A percentile compares a stretch with the other conserved stretches of the same genome.
These are phyloP conservation scores for Cladophialophora immunda DNA, from an alignment of 2,329 filamentous ascomycete species.

Conservation along the genomic window DNA sequence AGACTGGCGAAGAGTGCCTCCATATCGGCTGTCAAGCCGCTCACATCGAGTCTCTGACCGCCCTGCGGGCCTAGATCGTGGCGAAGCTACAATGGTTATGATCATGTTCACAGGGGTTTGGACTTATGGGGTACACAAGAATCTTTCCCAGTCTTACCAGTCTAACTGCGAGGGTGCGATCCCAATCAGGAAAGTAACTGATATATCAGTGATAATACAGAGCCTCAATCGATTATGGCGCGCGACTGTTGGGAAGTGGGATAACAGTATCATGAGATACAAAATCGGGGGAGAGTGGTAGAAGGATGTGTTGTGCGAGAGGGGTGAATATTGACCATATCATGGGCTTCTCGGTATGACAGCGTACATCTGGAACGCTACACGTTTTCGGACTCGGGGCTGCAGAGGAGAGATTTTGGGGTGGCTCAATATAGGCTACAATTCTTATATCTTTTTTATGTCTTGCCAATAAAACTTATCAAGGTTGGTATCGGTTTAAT, in stretches of 20 bases:
- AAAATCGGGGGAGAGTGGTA: conserved; percentile 63
- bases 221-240: conserved; percentile 57
- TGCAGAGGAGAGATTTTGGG: no score
- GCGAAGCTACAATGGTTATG: conserved; percentile 58
- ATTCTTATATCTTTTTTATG: no score
- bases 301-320: not conserved
- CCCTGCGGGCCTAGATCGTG: conserved; percentile 54
- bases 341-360: not conserved
- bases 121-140: conserved; percentile 52
- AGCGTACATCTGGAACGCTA: no score
- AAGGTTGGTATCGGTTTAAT: not conserved
- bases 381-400: no score
- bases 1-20: conserved; percentile 57
- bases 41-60: conserved; percentile 53
- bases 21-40: conserved; percentile 57
- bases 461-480: not conserved
- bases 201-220: conserved; percentile 34
- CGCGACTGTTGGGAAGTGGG: conserved; percentile 59
- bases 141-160: conserved; percentile 6
- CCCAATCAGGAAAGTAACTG: no score
- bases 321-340: not conserved
- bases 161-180: no score
- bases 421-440: no score
- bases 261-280: conserved; percentile 60
- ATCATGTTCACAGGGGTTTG: conserved; percentile 61